phyloP scores from a whole-genome alignment of 768 basidiomycete genomes.

The Termitomyces sp. region DNA sequence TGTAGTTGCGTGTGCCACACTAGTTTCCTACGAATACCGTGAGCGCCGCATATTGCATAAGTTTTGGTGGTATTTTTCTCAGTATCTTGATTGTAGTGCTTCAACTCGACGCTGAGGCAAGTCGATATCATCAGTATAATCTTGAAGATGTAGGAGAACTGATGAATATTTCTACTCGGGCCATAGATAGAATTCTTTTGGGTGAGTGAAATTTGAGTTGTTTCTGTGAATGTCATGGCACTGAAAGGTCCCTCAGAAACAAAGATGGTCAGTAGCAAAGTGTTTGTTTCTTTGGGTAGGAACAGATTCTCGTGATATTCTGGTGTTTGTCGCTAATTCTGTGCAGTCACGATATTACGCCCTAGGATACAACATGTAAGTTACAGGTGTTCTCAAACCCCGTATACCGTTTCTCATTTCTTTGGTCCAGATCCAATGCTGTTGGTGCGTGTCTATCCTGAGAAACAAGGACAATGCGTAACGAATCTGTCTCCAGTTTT shows the following conservation, averaged over 20 bases:
- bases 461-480: not conserved
- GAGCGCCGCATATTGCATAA: conserved; percentile 1
- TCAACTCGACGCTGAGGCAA: conserved; percentile 24
- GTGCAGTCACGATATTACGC: conserved; percentile 34
- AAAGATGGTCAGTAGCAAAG: conserved; percentile 34
- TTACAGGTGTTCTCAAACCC: not conserved
- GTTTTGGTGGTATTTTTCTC: not conserved
- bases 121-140: not conserved
- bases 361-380: conserved; percentile 31
- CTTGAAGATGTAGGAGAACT: not conserved
- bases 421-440: conserved; percentile 21
- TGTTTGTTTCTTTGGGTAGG: conserved; percentile 33
- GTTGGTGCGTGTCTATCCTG: conserved; percentile 17
- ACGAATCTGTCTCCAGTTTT: conserved; percentile 22
- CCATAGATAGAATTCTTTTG: conserved; percentile 30
- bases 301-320: not conserved
- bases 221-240: not conserved
- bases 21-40: conserved; percentile 26
- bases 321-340: not conserved
- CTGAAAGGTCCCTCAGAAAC: conserved; percentile 18
- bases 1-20: conserved; percentile 23
- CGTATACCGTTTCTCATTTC: not conserved
- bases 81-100: conserved; percentile 16
- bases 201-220: conserved; percentile 14
- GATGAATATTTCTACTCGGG: not conserved